phyloP scores from a whole-genome alignment of 2,329 filamentous ascomycete genomes.

The Ophiostoma piceae region DNA sequence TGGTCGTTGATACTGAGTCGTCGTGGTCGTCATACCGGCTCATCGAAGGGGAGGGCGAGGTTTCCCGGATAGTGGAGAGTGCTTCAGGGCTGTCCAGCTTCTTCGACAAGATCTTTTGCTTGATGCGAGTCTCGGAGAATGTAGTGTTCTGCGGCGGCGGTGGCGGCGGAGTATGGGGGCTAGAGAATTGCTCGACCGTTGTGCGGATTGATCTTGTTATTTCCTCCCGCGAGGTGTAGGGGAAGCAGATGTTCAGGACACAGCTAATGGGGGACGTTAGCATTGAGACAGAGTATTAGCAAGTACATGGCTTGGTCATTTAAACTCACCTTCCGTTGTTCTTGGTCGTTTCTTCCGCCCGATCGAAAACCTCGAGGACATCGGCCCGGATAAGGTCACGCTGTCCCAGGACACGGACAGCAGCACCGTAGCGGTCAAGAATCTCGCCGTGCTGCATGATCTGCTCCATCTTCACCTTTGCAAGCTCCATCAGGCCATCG shows the following conservation, averaged over 20 bases:
- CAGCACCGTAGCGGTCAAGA: conserved; percentile 85
- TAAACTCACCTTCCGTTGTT: conserved; percentile 67
- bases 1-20: conserved; percentile 56
- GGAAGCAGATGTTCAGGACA: conserved; percentile 89
- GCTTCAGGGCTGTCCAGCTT: conserved; percentile 48
- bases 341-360: conserved; percentile 78
- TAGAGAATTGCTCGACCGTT: conserved; percentile 82
- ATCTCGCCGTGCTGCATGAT: conserved; percentile 89
- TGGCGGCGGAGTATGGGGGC: conserved; percentile 60
- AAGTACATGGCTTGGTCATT: conserved; percentile 13
- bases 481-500: conserved; percentile 94
- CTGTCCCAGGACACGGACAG: conserved; percentile 79
- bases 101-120: conserved; percentile 73
- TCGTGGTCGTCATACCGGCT: conserved; percentile 37
- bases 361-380: conserved; percentile 81
- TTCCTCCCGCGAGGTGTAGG: conserved; percentile 92
- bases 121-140: conserved; percentile 84
- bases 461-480: conserved; percentile 89
- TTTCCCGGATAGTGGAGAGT: conserved; percentile 47
- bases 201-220: conserved; percentile 85
- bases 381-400: conserved; percentile 78
- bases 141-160: conserved; percentile 59
- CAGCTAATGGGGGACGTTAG: conserved; percentile 37
- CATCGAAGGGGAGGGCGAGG: conserved; percentile 43
- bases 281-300: not conserved